These are phyloP conservation scores for Cyberlindnera galapagoensis DNA, from an alignment of 805 yeast species.

Conservation along the genomic window DNA sequence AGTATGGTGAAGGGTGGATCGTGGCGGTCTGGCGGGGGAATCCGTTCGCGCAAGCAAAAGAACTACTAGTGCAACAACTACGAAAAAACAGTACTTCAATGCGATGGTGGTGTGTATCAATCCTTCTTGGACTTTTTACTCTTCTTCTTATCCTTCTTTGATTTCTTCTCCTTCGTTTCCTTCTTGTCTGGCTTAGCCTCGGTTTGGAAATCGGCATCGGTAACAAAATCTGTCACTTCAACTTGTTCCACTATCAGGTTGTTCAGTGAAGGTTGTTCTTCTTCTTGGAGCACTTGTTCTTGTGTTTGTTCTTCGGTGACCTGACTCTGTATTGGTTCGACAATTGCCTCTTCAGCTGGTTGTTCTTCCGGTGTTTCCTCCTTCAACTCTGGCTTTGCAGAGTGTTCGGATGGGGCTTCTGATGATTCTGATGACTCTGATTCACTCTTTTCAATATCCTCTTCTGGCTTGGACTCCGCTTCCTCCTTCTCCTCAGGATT, in stretches of 20 bases:
- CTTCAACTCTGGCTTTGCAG: no score
- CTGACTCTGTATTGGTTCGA: neutral
- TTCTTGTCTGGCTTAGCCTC: slow-evolving; percentile 1
- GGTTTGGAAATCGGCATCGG: slow-evolving; percentile 8
- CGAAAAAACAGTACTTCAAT: no score
- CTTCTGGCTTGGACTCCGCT: neutral
- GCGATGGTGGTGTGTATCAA: no score
- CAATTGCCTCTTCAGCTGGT: slow-evolving; percentile 5
- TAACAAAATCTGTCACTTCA: slow-evolving; percentile 32
- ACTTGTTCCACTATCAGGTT: slow-evolving; percentile 38
- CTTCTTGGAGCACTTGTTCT: slow-evolving; percentile 8
- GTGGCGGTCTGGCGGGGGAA: no score
- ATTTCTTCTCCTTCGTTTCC: slow-evolving; percentile 7
- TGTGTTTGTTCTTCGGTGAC: slow-evolving; percentile 1
- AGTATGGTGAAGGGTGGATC: neutral
- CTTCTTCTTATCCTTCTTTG: slow-evolving; percentile 13
- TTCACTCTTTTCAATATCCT: neutral
- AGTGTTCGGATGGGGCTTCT: neutral
- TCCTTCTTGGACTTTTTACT: slow-evolving; percentile 12
- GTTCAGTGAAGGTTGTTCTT: neutral
- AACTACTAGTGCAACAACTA: no score
- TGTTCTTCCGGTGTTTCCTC: neutral
- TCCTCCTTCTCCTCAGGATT: slow-evolving; percentile 8
- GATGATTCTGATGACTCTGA: no score
- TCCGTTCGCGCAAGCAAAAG: neutral